Evolutionary conservation across 2,329 filamentous ascomycete species (phyloP).

Genomic region (Penicillium capsulatum): DNA sequence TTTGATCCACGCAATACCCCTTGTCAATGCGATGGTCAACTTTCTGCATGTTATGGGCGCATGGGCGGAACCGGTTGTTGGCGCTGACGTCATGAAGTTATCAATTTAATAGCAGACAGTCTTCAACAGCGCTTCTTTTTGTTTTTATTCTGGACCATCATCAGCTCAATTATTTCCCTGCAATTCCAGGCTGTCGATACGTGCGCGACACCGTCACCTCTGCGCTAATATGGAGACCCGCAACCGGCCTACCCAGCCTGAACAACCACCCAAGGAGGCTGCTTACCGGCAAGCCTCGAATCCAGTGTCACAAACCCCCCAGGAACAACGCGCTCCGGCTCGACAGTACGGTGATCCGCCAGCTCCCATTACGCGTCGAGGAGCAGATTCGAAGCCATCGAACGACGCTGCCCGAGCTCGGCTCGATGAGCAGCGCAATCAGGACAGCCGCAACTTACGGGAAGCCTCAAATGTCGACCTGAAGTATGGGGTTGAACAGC

Average conservation of each 20-base stretch:
- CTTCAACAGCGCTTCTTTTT: no score
- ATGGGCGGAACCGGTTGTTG: slow-evolving; percentile 10
- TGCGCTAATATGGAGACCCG: slow-evolving; percentile 20
- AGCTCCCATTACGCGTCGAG: slow-evolving; percentile 21
- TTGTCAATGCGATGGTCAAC: background rate
- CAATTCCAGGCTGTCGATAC: background rate
- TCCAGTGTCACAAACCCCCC: slow-evolving; percentile 30
- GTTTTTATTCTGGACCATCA: background rate
- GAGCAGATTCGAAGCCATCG: slow-evolving; percentile 27
- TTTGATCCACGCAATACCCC: slow-evolving; percentile 1
- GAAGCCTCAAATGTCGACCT: slow-evolving; percentile 26
- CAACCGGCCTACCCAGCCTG: slow-evolving; percentile 14
- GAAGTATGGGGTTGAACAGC: slow-evolving; percentile 37
- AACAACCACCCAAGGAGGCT: slow-evolving; percentile 35
- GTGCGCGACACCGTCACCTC: background rate
- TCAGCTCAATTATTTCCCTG: background rate
- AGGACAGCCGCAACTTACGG: slow-evolving; percentile 15
- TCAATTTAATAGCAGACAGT: slow-evolving; percentile 10
- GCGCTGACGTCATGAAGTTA: slow-evolving; percentile 23
- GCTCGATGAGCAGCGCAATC: slow-evolving; percentile 15
- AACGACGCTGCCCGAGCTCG: slow-evolving; percentile 23
- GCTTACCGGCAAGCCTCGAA: slow-evolving; percentile 32
- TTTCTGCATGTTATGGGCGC: background rate
- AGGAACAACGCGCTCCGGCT: slow-evolving; percentile 19
- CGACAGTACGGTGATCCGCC: slow-evolving; percentile 26